Evolutionary conservation across 768 basidiomycete genomes (phyloP), one percentile per base, ranked within the genome.

Genomic region (Serpula lacrymans): DNA sequence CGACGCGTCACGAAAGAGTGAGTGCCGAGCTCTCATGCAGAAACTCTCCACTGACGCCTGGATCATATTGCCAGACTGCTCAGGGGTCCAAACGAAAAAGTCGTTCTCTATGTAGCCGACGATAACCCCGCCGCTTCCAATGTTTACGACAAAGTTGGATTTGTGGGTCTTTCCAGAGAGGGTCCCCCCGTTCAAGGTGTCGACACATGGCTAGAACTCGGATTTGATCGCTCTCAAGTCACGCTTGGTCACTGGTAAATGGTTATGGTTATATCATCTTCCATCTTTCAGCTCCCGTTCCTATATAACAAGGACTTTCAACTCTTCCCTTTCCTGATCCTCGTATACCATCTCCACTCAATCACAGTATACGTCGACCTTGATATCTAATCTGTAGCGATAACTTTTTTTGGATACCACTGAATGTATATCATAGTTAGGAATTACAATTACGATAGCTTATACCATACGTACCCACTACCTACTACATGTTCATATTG

Each of bases 241-340:
- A 46, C 62, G 2, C 67, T 83, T 12, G 87, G 86, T 2, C 80
- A 84, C 51, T 89, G 87, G 85, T 88, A 63, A 68, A 45, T n/a
- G 3, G 6, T 36, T 18, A n/a, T n/a, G 3, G 23, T 38, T 41
- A 20, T 16, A 16, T 3, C 21, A 17, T 39, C 8, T 26, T 46
- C 28, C 21, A 4, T 14, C 3, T n/a, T 34, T n/a, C 21, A n/a
- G 10, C 4, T 14, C 14, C 31, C 14, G 20, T 33, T 7, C 31
- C 31, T n/a, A n/a, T n/a, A n/a, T n/a, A n/a, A n/a, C n/a, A n/a
- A n/a, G n/a, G n/a, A n/a, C n/a, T n/a, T n/a, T n/a, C n/a, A n/a
- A n/a, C n/a, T n/a, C n/a, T n/a, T n/a, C n/a, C n/a, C n/a, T n/a
- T n/a, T n/a, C n/a, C n/a, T n/a, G n/a, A n/a, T n/a, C n/a, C n/a